Conservation (phyloP, 2,329 filamentous ascomycete genomes). For the Colletotrichum liaoningense region DNA sequence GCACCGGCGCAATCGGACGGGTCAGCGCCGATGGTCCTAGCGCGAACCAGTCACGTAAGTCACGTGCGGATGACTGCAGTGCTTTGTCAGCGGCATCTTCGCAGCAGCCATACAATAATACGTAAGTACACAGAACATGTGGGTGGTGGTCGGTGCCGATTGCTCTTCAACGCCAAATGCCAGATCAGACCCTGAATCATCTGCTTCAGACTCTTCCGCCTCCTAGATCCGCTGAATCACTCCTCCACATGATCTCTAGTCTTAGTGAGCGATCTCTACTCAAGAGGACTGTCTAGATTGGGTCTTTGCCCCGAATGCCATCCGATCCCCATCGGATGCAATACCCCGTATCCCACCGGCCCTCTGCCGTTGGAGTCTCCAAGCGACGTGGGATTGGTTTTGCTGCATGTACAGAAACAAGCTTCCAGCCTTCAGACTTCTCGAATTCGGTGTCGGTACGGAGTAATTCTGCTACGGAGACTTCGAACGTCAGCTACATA, state of each 20-base stretch:
- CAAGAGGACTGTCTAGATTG: background rate
- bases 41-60: slow-evolving; percentile 16
- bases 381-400: background rate
- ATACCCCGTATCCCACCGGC: background rate
- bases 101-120: too few relatives aligned
- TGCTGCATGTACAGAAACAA: background rate
- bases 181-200: too few relatives aligned
- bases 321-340: background rate
- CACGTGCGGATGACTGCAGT: background rate
- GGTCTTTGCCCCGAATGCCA: background rate
- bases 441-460: background rate
- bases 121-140: too few relatives aligned
- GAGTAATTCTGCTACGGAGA: background rate
- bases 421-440: background rate
- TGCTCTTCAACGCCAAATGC: background rate
- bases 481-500: background rate
- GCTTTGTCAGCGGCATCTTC: background rate
- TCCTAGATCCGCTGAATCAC: too few relatives aligned
- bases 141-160: too few relatives aligned
- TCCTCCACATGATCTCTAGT: too few relatives aligned
- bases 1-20: background rate
- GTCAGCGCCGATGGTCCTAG: slow-evolving; percentile 1
- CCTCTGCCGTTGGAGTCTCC: background rate
- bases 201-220: too few relatives aligned
- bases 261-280: too few relatives aligned